These are phyloP conservation scores for Galerina sulciceps DNA, from an alignment of 768 basidiomycete species.

Conservation along the genomic window DNA sequence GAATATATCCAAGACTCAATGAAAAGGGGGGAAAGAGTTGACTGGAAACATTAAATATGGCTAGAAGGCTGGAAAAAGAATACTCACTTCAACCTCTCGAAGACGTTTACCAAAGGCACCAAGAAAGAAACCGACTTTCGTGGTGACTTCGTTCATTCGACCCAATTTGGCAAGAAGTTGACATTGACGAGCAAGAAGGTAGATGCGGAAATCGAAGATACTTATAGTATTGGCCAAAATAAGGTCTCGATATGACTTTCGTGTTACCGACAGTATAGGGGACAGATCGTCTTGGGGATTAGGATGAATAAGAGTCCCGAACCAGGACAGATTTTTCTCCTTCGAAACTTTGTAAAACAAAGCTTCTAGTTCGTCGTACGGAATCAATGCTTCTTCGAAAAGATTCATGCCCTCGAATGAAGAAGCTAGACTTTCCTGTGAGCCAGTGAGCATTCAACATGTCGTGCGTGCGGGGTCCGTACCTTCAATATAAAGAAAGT, in stretches of 20 bases:
- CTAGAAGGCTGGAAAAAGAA: constrained; percentile 11
- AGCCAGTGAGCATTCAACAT: constrained; percentile 23
- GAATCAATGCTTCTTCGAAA: constrained; percentile 84
- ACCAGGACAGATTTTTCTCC: constrained; percentile 91
- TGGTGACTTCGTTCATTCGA: constrained; percentile 69
- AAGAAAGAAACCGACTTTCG: constrained; percentile 76
- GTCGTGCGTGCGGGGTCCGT: neutral
- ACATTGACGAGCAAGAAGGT: constrained; percentile 88
- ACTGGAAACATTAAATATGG: constrained; percentile 12
- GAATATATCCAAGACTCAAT: constrained; percentile 95
- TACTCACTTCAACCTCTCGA: constrained; percentile 77
- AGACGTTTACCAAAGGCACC: constrained; percentile 76
- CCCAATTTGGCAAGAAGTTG: constrained; percentile 72
- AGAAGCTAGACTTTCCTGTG: constrained; percentile 89
- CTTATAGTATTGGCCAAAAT: constrained; percentile 91
- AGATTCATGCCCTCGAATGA: constrained; percentile 92
- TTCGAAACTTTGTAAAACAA: constrained; percentile 75
- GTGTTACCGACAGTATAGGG: constrained; percentile 75
- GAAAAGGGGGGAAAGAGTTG: constrained; percentile 67
- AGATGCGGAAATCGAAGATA: constrained; percentile 91
- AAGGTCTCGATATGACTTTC: constrained; percentile 88
- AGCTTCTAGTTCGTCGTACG: constrained; percentile 91
- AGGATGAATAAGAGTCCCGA: constrained; percentile 81
- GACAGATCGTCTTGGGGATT: constrained; percentile 74
- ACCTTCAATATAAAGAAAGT: constrained; percentile 97